phyloP scores from a whole-genome alignment of 2,329 filamentous ascomycete species.

The Alternaria viburni region DNA sequence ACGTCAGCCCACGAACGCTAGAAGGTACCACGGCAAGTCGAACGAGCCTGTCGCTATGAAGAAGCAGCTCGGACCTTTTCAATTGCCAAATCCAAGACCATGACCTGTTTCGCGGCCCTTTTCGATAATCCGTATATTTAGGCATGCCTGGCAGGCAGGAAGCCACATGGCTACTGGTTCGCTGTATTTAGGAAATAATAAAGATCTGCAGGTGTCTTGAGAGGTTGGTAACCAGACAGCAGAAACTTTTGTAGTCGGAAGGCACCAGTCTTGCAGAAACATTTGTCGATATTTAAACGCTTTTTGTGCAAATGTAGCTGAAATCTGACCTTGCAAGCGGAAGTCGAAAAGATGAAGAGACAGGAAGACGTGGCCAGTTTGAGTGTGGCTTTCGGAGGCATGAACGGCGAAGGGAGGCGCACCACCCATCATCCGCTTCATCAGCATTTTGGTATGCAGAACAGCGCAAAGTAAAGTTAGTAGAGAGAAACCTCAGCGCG shows the following conservation, averaged over 20 bases:
- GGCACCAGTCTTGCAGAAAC: neutral
- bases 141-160: too few species aligned
- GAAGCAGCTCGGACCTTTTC: too few species aligned
- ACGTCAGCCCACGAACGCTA: neutral
- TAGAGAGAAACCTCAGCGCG: neutral
- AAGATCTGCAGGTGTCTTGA: rapidly evolving
- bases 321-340: neutral
- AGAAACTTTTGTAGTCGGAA: neutral
- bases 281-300: neutral
- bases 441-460: neutral
- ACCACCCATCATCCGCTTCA: neutral
- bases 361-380: neutral
- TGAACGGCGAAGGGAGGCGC: neutral
- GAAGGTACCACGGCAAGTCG: neutral
- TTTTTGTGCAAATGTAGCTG: neutral
- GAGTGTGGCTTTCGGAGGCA: neutral
- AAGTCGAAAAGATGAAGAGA: neutral
- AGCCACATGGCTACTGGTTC: too few species aligned
- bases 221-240: neutral
- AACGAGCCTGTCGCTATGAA: too few species aligned
- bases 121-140: too few species aligned
- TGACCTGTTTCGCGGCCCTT: too few species aligned
- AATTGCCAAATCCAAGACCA: too few species aligned
- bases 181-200: neutral
- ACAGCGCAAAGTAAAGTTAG: neutral